Conservation (phyloP, 106 monocot genomes). For the Phalaenopsis aphrodite region DNA sequence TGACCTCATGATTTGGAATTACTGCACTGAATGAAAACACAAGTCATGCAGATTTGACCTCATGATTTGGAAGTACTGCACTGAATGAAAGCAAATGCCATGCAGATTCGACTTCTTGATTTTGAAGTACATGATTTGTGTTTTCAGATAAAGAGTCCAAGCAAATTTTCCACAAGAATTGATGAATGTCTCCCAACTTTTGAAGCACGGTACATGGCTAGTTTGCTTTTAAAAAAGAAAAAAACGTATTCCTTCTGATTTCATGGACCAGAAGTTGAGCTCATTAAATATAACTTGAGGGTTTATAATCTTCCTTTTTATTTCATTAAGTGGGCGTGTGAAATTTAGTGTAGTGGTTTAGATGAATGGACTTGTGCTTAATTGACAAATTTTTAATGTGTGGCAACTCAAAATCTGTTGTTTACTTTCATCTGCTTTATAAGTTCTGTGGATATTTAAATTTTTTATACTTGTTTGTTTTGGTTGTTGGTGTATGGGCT, state of each 20-base stretch:
- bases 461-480: neutral
- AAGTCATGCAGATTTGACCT: neutral
- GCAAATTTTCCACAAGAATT: neutral
- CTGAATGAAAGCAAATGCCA: no score
- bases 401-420: neutral
- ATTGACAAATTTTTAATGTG: neutral
- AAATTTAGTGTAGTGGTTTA: neutral
- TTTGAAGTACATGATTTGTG: neutral
- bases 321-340: neutral
- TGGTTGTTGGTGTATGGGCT: no score
- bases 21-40: neutral
- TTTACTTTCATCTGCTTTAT: neutral
- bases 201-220: neutral
- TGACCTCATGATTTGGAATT: neutral
- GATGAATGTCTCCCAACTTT: neutral
- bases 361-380: neutral
- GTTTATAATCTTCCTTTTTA: neutral
- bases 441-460: constrained; percentile 1
- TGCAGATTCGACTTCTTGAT: no score
- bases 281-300: neutral
- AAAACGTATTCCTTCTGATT: neutral
- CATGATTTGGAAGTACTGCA: neutral
- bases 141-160: neutral
- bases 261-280: neutral
- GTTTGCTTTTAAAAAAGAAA: neutral